These are phyloP conservation scores for Leccinum boreale DNA, from an alignment of 768 basidiomycete genomes.

Conservation along the genomic window DNA sequence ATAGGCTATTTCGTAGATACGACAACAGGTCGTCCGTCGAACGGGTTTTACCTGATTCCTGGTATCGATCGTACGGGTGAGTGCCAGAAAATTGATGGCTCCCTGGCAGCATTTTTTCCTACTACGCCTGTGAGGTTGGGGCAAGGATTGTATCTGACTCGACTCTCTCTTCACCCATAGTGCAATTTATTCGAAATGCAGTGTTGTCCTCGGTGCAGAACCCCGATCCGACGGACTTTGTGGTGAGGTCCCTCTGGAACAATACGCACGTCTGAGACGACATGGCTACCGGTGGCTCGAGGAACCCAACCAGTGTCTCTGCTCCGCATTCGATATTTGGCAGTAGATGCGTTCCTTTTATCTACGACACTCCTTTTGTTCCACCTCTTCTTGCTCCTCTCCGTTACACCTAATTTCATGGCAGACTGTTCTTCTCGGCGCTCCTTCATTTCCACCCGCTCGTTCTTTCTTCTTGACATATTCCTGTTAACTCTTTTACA, in stretches of 20 bases:
- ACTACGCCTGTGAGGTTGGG: background rate
- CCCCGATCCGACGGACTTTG: conserved; percentile 43
- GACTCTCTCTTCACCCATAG: conserved; percentile 18
- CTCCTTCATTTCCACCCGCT: too few species aligned
- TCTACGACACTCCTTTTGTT: too few species aligned
- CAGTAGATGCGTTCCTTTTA: too few species aligned
- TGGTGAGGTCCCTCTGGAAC: conserved; percentile 51
- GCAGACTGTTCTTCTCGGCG: too few species aligned
- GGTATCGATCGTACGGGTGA: conserved; percentile 49
- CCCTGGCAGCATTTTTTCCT: background rate
- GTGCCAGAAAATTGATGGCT: conserved; percentile 7
- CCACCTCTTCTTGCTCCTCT: too few species aligned
- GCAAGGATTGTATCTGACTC: background rate
- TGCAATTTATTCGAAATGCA: conserved; percentile 39
- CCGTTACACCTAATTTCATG: too few species aligned
- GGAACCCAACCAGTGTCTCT: too few species aligned
- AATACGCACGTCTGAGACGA: conserved; percentile 38
- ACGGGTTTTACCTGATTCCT: conserved; percentile 57
- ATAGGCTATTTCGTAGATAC: conserved; percentile 50
- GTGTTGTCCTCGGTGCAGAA: conserved; percentile 36
- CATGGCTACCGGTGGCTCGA: too few species aligned
- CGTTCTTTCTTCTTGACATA: too few species aligned
- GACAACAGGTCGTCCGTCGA: conserved; percentile 38
- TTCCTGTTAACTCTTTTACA: too few species aligned
- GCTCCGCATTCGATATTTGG: too few species aligned